phyloP scores from a whole-genome alignment of 495 filamentous ascomycete genomes.

The Parmelia sp. region DNA sequence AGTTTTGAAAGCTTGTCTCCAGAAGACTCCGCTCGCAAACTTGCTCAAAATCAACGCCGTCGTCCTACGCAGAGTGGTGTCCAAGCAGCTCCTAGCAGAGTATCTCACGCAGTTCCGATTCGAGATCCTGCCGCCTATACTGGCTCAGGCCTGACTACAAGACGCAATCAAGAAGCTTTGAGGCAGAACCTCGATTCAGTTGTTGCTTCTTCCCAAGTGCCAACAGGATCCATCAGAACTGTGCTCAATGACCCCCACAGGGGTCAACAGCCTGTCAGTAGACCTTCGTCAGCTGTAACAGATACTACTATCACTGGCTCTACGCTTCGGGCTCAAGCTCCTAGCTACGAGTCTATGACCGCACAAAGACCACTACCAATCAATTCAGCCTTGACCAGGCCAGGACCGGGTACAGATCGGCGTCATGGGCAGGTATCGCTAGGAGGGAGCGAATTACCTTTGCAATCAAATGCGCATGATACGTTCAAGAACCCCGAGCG shows the following conservation, averaged over 20 bases:
- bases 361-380: neutral
- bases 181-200: conserved; percentile 3
- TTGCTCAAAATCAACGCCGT: neutral
- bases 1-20: neutral
- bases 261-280: neutral
- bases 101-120: conserved; percentile 1
- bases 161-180: conserved; percentile 8
- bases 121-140: conserved; percentile 12
- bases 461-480: neutral
- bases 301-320: neutral
- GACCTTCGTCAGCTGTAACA: neutral
- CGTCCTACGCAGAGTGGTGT: neutral
- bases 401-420: neutral
- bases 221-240: neutral
- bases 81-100: neutral
- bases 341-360: neutral
- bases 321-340: conserved; percentile 3
- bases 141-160: neutral
- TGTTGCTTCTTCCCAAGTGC: neutral
- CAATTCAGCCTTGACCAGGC: neutral
- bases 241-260: conserved; percentile 1
- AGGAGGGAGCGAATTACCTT: neutral
- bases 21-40: neutral
- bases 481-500: neutral
- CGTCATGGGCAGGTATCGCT: neutral